Evolutionary conservation across 129 eudicot species (phyloP), one percentile per base, ranked within the genome.

Genomic region (Apium graveolens): DNA sequence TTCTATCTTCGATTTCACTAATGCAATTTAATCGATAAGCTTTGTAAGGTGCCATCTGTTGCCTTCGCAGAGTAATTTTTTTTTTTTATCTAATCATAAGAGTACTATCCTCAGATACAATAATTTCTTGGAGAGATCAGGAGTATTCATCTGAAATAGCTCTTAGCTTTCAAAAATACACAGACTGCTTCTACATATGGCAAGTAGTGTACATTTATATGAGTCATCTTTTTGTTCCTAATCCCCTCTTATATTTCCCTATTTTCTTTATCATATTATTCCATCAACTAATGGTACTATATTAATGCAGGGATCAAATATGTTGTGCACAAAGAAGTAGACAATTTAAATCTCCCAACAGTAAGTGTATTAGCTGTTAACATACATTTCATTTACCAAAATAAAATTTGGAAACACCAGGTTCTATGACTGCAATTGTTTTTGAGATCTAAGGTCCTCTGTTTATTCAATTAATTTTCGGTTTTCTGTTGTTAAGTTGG

Each of bases 101-200:
- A 4, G 53, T 81, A 60, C 18, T 70, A 49, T 65, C 16, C 43
- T 35, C 79, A 93, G 98, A 88, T 81, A 91, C 96, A 78, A 91
- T 89, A 80, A 92, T 92, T 73, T 88, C 96, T 18, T 94, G 97
- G 98, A 90, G 93, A 83, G 98, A 94, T 84, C 83, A 89, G 43
- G 96, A 91, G 43, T 90, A 71, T 83, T 84, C 92, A 74, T 88
- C 90, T 82, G 98, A 94, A 75, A 55, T 94, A 83, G 98, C 97
- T 60, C 97, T 94, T 84, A 94, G 98, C 86, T 94, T 94, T 85
- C 96, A 91, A 78, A 97, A 91, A 83, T 80, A 84, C 26, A 84
- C 93, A 5, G 97, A 96, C 73, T 93, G 97, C 86, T 87, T 91
- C 32, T 91, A 88, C 84, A 91, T 94, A 86, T 91, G 97, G 93